These are phyloP conservation scores for Melampsora americana DNA, from an alignment of 1,284 basidiomycete species.

Conservation along the genomic window DNA sequence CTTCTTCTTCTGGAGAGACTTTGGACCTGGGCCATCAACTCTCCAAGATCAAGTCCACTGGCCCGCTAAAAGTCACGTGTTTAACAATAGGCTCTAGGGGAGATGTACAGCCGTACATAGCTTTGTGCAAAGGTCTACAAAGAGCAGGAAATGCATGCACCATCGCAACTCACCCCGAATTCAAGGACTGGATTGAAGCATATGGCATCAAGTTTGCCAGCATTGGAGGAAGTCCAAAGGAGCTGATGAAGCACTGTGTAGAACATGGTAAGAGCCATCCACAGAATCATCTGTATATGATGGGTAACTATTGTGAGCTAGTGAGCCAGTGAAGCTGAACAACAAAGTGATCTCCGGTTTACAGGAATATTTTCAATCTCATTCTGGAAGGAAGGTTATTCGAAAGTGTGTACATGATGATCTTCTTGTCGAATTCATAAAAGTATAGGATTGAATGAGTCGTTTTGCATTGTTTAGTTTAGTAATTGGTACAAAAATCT, in stretches of 20 bases:
- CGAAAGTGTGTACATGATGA: constrained; percentile 62
- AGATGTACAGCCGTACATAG: constrained; percentile 69
- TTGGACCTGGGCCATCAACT: too few species aligned
- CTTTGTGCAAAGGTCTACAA: constrained; percentile 62
- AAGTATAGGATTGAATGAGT: constrained; percentile 6
- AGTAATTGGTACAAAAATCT: constrained; percentile 95
- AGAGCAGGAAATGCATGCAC: constrained; percentile 64
- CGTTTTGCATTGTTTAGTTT: constrained; percentile 61
- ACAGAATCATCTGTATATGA: neutral
- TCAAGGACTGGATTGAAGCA: constrained; percentile 61
- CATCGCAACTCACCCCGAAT: constrained; percentile 67
- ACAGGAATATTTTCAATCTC: constrained; percentile 70
- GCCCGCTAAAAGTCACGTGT: constrained; percentile 30
- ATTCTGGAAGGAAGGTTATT: constrained; percentile 82
- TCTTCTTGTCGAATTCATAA: neutral
- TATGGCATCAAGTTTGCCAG: constrained; percentile 62
- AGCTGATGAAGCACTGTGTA: constrained; percentile 58
- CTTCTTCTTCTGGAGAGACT: too few species aligned
- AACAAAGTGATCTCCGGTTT: neutral
- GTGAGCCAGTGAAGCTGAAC: neutral
- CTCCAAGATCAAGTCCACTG: neutral
- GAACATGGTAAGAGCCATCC: constrained; percentile 20
- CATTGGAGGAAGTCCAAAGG: constrained; percentile 63
- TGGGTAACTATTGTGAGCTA: neutral
- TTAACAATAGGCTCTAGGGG: constrained; percentile 57